Evolutionary conservation across 2,329 filamentous ascomycete species (phyloP).

Genomic region (Pseudogymnoascus verrucosus): DNA sequence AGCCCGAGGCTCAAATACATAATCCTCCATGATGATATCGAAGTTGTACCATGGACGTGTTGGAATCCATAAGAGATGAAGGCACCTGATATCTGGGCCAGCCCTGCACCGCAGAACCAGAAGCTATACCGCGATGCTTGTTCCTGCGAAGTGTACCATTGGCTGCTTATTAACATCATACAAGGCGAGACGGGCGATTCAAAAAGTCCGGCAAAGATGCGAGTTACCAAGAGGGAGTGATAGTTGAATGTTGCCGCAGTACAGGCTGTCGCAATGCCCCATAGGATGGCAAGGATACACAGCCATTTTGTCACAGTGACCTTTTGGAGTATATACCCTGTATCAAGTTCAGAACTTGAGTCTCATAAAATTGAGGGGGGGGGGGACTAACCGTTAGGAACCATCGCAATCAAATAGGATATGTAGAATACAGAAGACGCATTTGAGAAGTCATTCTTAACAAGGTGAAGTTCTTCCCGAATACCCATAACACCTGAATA

Average conservation of each 20-base stretch:
- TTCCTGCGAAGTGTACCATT: conserved; percentile 50
- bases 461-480: conserved; percentile 43
- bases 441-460: conserved; percentile 54
- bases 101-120: conserved; percentile 53
- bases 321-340: conserved; percentile 50
- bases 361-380: conserved; percentile 3
- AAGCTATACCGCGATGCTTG: conserved; percentile 51
- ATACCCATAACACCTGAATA: conserved; percentile 62
- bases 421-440: conserved; percentile 58
- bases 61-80: conserved; percentile 47
- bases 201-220: conserved; percentile 53
- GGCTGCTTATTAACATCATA: conserved; percentile 51
- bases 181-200: conserved; percentile 53
- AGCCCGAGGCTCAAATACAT: conserved; percentile 41
- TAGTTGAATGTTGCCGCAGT: conserved; percentile 48
- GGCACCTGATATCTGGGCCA: conserved; percentile 45
- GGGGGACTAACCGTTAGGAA: conserved; percentile 44
- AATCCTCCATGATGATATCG: conserved; percentile 49
- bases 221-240: conserved; percentile 43
- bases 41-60: conserved; percentile 30
- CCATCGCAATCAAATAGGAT: conserved; percentile 49
- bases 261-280: conserved; percentile 49
- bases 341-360: background rate
- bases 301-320: conserved; percentile 55
- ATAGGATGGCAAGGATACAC: conserved; percentile 48